Evolutionary conservation across 140 eudicot genomes (phyloP).

Genomic region (Oenanthe javanica): DNA sequence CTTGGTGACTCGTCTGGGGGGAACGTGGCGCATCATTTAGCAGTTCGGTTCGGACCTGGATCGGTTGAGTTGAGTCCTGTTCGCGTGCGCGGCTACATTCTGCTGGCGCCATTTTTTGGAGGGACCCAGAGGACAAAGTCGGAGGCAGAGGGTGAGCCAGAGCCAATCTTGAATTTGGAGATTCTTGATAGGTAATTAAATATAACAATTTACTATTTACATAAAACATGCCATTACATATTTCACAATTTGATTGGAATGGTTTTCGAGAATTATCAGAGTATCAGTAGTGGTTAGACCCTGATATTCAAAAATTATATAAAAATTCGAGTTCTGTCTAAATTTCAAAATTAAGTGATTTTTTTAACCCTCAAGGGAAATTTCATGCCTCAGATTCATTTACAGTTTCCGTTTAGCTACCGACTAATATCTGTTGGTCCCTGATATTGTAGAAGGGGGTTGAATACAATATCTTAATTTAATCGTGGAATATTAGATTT

Average conservation of each 20-base stretch:
- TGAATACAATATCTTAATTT: too few species aligned
- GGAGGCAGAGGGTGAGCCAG: constrained; percentile 64
- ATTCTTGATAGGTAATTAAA: constrained; percentile 54
- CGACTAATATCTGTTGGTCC: background rate
- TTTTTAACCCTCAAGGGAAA: too few species aligned
- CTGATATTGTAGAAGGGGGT: too few species aligned
- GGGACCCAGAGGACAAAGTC: constrained; percentile 68
- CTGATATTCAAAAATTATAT: too few species aligned
- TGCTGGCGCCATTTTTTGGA: constrained; percentile 86
- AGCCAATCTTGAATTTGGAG: constrained; percentile 38
- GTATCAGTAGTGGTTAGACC: background rate
- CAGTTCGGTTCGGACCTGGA: constrained; percentile 53
- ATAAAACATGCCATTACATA: background rate
- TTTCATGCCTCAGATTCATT: background rate
- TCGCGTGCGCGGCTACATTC: constrained; percentile 62
- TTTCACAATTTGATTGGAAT: background rate
- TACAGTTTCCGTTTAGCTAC: background rate
- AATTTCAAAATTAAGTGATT: too few species aligned
- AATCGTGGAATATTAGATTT: too few species aligned
- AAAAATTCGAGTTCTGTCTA: too few species aligned
- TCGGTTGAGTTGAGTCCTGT: constrained; percentile 54
- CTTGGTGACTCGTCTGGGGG: constrained; percentile 89
- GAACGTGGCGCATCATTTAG: constrained; percentile 76
- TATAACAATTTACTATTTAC: background rate
- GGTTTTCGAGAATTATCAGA: too few species aligned